A percentile compares a stretch with the other conserved stretches of the same genome.
Evolutionary conservation across 371 early-diverging fungal species (phyloP).

Genomic region (Mortierella polycephala): DNA sequence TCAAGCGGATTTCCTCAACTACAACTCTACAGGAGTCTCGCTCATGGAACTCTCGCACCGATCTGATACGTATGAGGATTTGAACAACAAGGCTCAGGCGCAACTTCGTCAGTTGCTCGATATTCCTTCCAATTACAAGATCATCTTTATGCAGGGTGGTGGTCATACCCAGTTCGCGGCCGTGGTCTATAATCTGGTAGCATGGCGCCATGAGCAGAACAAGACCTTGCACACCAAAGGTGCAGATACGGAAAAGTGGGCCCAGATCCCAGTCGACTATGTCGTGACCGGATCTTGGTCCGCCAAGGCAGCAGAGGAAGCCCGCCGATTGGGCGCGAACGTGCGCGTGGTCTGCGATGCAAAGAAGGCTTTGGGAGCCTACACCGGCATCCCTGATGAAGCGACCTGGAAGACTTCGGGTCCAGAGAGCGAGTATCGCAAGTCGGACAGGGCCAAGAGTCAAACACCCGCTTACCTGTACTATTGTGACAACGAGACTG

Average conservation of each 20-base stretch:
- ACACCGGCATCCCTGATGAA: slow-evolving; percentile 65
- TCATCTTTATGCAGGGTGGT: slow-evolving; percentile 96
- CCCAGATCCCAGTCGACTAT: slow-evolving; percentile 79
- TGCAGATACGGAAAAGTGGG: slow-evolving; percentile 31
- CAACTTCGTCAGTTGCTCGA: slow-evolving; percentile 75
- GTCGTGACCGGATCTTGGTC: slow-evolving; percentile 96
- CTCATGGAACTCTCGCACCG: slow-evolving; percentile 97
- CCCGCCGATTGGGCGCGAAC: slow-evolving; percentile 76
- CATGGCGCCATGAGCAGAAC: slow-evolving; percentile 66
- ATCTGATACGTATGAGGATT: slow-evolving; percentile 79
- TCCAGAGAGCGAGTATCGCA: slow-evolving; percentile 56
- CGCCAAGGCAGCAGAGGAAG: slow-evolving; percentile 88
- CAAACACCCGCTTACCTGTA: slow-evolving; percentile 83
- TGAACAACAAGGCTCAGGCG: slow-evolving; percentile 77
- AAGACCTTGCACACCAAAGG: slow-evolving; percentile 18
- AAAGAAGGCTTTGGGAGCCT: slow-evolving; percentile 64
- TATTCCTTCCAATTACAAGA: slow-evolving; percentile 89
- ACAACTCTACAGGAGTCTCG: slow-evolving; percentile 82
- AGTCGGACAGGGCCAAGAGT: slow-evolving; percentile 33
- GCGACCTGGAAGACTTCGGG: slow-evolving; percentile 78
- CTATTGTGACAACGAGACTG: slow-evolving; percentile 98
- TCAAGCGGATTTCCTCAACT: slow-evolving; percentile 84
- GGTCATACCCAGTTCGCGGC: slow-evolving; percentile 94
- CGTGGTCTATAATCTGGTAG: slow-evolving; percentile 88
- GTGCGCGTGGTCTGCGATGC: slow-evolving; percentile 73